Conservation (phyloP, 305 asterid species). For the Fraxinus latifolia region DNA sequence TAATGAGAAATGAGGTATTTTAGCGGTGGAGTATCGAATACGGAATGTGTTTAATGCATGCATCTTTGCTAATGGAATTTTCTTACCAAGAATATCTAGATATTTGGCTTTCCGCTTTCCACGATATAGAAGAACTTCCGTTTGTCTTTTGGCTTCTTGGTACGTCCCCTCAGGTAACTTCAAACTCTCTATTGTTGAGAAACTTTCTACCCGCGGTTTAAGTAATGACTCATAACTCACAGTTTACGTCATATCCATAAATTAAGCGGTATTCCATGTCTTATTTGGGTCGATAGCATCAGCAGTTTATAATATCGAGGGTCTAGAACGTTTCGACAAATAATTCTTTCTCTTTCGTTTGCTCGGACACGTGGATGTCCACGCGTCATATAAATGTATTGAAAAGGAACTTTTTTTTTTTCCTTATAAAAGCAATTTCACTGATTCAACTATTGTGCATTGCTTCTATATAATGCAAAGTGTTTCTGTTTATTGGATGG, state of each 20-base stretch:
- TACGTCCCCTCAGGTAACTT: background rate
- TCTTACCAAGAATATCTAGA: background rate
- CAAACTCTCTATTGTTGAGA: background rate
- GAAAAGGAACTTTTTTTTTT: background rate
- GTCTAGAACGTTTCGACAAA: background rate
- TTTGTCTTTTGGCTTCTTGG: background rate
- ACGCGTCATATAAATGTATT: background rate
- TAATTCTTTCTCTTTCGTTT: background rate
- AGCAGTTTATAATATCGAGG: background rate
- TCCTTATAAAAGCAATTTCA: background rate
- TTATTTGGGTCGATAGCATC: background rate
- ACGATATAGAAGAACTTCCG: background rate
- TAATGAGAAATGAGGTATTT: background rate
- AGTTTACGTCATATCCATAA: background rate
- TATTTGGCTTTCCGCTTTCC: background rate
- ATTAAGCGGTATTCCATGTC: background rate
- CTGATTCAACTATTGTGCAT: background rate
- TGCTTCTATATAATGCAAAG: background rate
- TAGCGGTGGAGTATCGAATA: background rate
- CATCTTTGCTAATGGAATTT: background rate
- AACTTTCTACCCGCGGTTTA: background rate
- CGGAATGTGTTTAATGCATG: background rate
- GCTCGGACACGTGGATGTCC: background rate
- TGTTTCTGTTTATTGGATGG: background rate
- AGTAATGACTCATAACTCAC: background rate